phyloP scores from a whole-genome alignment of 2,329 filamentous ascomycete genomes.

The Plectosphaerella sp. region DNA sequence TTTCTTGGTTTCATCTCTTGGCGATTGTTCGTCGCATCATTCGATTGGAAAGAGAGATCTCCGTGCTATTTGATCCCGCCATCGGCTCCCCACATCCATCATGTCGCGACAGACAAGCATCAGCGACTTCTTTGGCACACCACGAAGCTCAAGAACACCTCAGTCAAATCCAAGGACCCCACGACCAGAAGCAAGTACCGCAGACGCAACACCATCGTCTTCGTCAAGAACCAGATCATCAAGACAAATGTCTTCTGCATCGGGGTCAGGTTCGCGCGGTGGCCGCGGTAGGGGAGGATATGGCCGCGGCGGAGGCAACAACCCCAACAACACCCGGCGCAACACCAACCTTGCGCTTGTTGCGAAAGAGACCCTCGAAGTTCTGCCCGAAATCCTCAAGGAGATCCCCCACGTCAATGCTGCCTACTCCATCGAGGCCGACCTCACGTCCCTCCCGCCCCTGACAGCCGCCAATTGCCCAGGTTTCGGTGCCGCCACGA shows the following conservation, averaged over 20 bases:
- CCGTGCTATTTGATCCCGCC: too few species aligned
- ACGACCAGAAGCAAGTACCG: too few species aligned
- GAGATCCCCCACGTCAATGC: slow-evolving; percentile 35
- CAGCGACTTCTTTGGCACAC: slow-evolving; percentile 4
- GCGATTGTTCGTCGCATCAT: too few species aligned
- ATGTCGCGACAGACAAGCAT: slow-evolving; percentile 7
- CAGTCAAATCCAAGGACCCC: neutral
- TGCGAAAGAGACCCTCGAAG: slow-evolving; percentile 40
- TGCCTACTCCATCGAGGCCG: slow-evolving; percentile 30
- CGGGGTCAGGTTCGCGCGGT: neutral
- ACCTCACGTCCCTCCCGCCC: slow-evolving; percentile 27
- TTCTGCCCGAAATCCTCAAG: slow-evolving; percentile 41
- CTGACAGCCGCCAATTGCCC: slow-evolving; percentile 40
- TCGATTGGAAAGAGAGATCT: too few species aligned
- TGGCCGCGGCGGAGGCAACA: neutral
- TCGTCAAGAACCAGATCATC: too few species aligned
- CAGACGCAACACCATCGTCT: too few species aligned
- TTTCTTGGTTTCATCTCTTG: too few species aligned
- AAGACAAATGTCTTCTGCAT: too few species aligned
- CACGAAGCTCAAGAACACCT: neutral
- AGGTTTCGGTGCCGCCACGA: slow-evolving; percentile 20
- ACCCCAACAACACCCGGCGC: slow-evolving; percentile 8
- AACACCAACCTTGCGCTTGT: slow-evolving; percentile 28
- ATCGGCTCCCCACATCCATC: neutral
- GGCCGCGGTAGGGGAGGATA: slow-evolving; percentile 1